phyloP scores from a whole-genome alignment of 2,329 filamentous ascomycete species.

The Didymella sp. region DNA sequence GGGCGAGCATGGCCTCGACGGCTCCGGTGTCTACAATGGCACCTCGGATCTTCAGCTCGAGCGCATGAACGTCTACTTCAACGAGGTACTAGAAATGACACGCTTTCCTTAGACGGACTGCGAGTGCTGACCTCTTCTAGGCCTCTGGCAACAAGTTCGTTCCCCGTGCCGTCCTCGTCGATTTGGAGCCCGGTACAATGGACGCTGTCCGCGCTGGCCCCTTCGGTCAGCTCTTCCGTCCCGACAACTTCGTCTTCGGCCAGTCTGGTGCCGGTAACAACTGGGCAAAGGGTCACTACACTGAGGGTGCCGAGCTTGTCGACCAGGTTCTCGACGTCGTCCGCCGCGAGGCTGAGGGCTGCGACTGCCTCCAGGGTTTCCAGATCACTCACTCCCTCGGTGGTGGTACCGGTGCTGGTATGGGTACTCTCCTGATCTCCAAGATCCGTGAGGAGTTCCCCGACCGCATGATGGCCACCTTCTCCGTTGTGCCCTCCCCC shows the following conservation, averaged over 20 bases:
- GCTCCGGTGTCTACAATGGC: constrained; percentile 96
- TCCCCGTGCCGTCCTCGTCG: constrained; percentile 97
- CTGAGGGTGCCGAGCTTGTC: constrained; percentile 98
- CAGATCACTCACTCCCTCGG: constrained; percentile 99
- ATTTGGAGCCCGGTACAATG: constrained; percentile 99
- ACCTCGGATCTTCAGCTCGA: constrained; percentile 98
- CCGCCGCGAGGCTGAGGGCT: constrained; percentile 97
- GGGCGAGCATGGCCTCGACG: constrained; percentile 90
- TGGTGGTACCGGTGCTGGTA: constrained; percentile 99
- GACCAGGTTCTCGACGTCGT: constrained; percentile 98
- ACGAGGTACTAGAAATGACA: constrained; percentile 68
- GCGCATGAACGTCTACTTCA: constrained; percentile 99
- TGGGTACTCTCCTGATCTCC: constrained; percentile 99
- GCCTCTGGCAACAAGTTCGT: constrained; percentile 99
- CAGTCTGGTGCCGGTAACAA: constrained; percentile 99
- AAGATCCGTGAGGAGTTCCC: constrained; percentile 99
- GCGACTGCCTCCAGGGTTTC: constrained; percentile 99
- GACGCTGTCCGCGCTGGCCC: constrained; percentile 97
- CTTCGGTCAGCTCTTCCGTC: constrained; percentile 98
- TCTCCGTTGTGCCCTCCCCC: constrained; percentile 97
- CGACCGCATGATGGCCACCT: constrained; percentile 99
- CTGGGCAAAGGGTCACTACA: constrained; percentile 99
- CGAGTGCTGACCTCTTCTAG: constrained; percentile 57
- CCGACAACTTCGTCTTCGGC: constrained; percentile 99
- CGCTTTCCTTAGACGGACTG: constrained; percentile 6